A percentile compares a stretch with the other conserved stretches of the same genome.
Evolutionary conservation across 2,329 filamentous ascomycete species (phyloP).

Genomic region (Phialemoniopsis sp.): DNA sequence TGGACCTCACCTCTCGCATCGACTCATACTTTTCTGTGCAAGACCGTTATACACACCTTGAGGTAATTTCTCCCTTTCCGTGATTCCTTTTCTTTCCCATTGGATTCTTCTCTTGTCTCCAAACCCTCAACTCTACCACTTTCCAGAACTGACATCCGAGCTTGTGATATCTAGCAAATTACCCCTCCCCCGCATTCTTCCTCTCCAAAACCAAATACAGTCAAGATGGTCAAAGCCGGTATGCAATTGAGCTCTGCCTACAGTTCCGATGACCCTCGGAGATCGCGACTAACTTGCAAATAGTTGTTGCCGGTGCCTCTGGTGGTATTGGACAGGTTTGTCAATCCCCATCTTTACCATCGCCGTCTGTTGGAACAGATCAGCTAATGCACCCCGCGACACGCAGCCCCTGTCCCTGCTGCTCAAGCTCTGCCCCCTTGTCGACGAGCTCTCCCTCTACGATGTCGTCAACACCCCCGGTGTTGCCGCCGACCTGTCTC

Average conservation of each 20-base stretch:
- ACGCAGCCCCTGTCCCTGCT: constrained; percentile 88
- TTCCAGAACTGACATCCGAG: no score
- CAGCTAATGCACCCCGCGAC: constrained; percentile 12
- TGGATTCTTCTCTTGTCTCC: no score
- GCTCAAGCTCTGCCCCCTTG: constrained; percentile 81
- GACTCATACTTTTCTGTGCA: no score
- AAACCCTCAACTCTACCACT: no score
- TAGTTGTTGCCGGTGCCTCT: constrained; percentile 88
- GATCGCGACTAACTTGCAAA: background rate
- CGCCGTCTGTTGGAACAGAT: constrained; percentile 2
- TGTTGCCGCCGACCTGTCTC: constrained; percentile 92
- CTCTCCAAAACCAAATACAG: constrained; percentile 5
- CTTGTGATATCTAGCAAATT: constrained; percentile 3
- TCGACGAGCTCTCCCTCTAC: constrained; percentile 93
- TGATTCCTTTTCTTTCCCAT: no score
- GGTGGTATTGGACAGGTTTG: constrained; percentile 97
- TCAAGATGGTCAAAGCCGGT: constrained; percentile 35
- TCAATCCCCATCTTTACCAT: constrained; percentile 8
- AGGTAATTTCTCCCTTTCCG: no score
- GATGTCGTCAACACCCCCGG: constrained; percentile 99
- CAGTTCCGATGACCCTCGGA: background rate
- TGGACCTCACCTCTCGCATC: no score
- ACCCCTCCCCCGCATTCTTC: constrained; percentile 18
- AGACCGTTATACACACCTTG: no score
- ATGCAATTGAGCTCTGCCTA: constrained; percentile 5